Evolutionary conservation across 1,284 basidiomycete species (phyloP), one percentile per base, ranked within the genome.

Genomic region (Inonotus obliquus): DNA sequence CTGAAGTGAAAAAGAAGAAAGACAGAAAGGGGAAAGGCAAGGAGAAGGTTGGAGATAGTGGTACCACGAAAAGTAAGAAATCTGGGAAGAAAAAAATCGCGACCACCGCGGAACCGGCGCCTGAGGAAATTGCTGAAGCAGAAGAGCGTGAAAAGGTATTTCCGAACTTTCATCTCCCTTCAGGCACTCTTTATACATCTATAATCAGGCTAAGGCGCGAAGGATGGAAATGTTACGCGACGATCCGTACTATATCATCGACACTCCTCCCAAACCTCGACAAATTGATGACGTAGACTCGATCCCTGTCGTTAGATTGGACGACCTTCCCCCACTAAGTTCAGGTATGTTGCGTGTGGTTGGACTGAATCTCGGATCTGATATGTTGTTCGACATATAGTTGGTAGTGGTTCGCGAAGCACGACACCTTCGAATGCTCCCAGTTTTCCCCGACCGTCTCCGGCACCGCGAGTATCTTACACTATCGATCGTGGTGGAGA

Each of bases 171-270:
- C 4, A 39, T 60, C 13, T 21, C n/a, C n/a, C 4, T 56, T 23
- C 23, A 11, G 6, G 29, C 11, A 23, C 25, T 5, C 29, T 19
- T 19, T 14, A 29, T 23, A 38, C 14, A 17, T 57, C 17, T 32
- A 25, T 21, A 57, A 63, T 19, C 67, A 95, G 93, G 79, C 86
- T 54, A 87, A 84, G 70, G 86, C 85, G 21, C 91, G 89, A 66
- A 79, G 91, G 45, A 73, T 86, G 54, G 91, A 89, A 63, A 83
- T 87, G 67, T 77, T 86, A 65, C 82, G 82, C 55, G 90, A 92
- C 66, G 92, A 96, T 72, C 94, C 94, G 9, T 96, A 93, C 74
- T 96, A 96, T 70, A 87, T 96, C 64, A 80, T 84, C 41, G 89
- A 91, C 61, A 83, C 85, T 59, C 75, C 72, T 65, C 76, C 81